Evolutionary conservation across 805 yeast genomes (phyloP).

Genomic region (Clavispora carvajalis): DNA sequence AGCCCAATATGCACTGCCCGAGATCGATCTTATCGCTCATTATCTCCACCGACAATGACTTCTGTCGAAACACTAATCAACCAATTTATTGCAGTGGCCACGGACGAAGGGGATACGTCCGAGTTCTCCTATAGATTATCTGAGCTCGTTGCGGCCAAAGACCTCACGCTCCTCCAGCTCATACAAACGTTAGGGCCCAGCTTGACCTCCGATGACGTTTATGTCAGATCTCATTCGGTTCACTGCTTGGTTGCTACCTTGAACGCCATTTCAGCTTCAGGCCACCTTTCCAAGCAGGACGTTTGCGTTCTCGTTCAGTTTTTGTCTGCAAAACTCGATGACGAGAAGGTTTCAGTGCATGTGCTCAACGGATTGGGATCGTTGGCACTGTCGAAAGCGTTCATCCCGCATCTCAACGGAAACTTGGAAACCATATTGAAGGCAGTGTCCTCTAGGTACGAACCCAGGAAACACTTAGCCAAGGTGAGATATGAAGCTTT

Average conservation of each 20-base stretch:
- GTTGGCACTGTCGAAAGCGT: conserved; percentile 48
- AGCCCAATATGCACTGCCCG: neutral
- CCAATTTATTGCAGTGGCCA: conserved; percentile 33
- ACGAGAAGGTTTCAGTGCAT: conserved; percentile 47
- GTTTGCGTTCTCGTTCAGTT: conserved; percentile 51
- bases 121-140: conserved; percentile 21
- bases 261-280: conserved; percentile 17
- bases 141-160: conserved; percentile 14
- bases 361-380: conserved; percentile 51
- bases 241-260: conserved; percentile 38
- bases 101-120: conserved; percentile 19
- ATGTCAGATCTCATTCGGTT: conserved; percentile 43
- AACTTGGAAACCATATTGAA: conserved; percentile 34
- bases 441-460: conserved; percentile 29
- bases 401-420: conserved; percentile 25
- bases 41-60: neutral
- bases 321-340: conserved; percentile 62
- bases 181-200: conserved; percentile 56
- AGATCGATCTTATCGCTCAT: neutral
- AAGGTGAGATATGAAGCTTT: conserved; percentile 59
- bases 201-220: conserved; percentile 55
- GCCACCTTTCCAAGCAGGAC: conserved; percentile 38
- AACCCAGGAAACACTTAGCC: conserved; percentile 56
- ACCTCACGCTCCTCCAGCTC: conserved; percentile 44
- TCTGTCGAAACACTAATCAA: conserved; percentile 22